phyloP scores from a whole-genome alignment of 2,329 filamentous ascomycete genomes.

The Paecilomyces sp. region DNA sequence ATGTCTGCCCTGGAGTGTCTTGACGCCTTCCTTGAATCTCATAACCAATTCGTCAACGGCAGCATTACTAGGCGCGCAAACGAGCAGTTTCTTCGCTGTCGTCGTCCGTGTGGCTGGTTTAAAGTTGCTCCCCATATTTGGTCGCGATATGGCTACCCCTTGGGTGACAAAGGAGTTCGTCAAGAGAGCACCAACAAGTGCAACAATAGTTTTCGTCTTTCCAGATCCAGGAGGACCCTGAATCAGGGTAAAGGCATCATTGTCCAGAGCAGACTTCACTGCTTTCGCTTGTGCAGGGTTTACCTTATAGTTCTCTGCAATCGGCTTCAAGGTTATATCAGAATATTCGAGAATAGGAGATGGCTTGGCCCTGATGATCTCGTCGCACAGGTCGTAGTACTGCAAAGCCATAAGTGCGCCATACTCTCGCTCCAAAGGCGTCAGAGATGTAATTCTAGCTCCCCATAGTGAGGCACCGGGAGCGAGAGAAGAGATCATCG shows the following conservation, averaged over 20 bases:
- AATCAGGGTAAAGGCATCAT: slow-evolving; percentile 93
- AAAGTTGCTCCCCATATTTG: slow-evolving; percentile 29
- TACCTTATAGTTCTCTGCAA: slow-evolving; percentile 71
- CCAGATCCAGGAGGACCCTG: slow-evolving; percentile 94
- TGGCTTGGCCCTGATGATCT: slow-evolving; percentile 81
- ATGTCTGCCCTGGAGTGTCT: slow-evolving; percentile 62
- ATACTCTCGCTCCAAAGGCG: slow-evolving; percentile 90
- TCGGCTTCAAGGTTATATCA: slow-evolving; percentile 61
- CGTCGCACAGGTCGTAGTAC: slow-evolving; percentile 92
- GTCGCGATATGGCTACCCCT: slow-evolving; percentile 42
- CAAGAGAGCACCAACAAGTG: slow-evolving; percentile 84
- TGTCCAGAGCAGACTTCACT: slow-evolving; percentile 84
- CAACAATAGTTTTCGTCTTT: slow-evolving; percentile 97
- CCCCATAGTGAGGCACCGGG: slow-evolving; percentile 65
- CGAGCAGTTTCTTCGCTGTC: slow-evolving; percentile 73
- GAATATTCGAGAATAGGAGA: slow-evolving; percentile 79
- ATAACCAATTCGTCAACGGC: slow-evolving; percentile 94
- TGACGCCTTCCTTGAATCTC: slow-evolving; percentile 81
- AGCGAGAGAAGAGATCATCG: slow-evolving; percentile 57
- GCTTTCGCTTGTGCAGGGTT: slow-evolving; percentile 88
- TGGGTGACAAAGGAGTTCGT: slow-evolving; percentile 50
- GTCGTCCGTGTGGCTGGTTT: slow-evolving; percentile 26
- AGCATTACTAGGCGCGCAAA: slow-evolving; percentile 97
- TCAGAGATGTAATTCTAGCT: slow-evolving; percentile 85
- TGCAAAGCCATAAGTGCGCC: slow-evolving; percentile 83